Conservation (phyloP, 306 rosid genomes). For the Morella rubra region DNA sequence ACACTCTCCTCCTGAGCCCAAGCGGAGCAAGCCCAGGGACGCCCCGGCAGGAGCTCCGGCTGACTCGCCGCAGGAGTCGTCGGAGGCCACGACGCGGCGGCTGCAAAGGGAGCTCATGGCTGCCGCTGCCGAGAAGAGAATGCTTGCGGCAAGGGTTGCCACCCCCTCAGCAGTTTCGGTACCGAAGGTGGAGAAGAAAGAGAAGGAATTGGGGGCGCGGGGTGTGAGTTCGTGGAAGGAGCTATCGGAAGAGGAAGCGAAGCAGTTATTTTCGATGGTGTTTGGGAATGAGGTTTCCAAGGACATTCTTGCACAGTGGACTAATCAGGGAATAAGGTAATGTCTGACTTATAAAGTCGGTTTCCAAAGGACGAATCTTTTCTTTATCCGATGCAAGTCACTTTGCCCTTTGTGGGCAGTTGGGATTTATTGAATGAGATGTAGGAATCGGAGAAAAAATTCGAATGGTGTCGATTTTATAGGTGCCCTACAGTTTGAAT, state of each 20-base stretch:
- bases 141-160: slow-evolving; percentile 36
- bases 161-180: slow-evolving; percentile 22
- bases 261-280: slow-evolving; percentile 71
- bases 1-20: slow-evolving; percentile 72
- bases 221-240: slow-evolving; percentile 54
- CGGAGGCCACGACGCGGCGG: slow-evolving; percentile 61
- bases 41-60: slow-evolving; percentile 41
- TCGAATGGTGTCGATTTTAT: background rate
- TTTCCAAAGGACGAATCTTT: background rate
- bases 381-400: background rate
- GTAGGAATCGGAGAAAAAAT: background rate
- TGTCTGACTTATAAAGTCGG: background rate
- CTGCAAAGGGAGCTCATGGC: slow-evolving; percentile 90
- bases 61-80: slow-evolving; percentile 53
- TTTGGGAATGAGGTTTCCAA: slow-evolving; percentile 79
- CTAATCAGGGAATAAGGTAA: slow-evolving; percentile 96
- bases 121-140: slow-evolving; percentile 92
- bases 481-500: background rate
- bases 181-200: slow-evolving; percentile 40
- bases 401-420: background rate
- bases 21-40: slow-evolving; percentile 85
- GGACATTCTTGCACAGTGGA: slow-evolving; percentile 87
- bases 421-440: background rate
- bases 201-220: slow-evolving; percentile 32
- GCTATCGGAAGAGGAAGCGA: slow-evolving; percentile 59